These are phyloP conservation scores for Aureobasidium lini DNA, from an alignment of 2,329 filamentous ascomycete species.

Conservation along the genomic window DNA sequence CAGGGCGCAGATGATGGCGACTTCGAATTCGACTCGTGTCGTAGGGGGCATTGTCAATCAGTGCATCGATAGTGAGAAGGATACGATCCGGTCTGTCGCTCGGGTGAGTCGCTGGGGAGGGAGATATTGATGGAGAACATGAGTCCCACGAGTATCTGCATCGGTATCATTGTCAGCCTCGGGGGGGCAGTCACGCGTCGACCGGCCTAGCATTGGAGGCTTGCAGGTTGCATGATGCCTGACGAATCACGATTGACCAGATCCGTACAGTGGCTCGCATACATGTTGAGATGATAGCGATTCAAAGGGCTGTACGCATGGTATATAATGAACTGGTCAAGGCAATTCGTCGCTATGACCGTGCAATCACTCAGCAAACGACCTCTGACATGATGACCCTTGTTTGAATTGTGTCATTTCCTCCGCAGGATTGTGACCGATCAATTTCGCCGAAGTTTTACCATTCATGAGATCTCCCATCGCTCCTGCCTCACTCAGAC, in stretches of 20 bases:
- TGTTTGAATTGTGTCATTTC: neutral
- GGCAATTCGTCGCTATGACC: neutral
- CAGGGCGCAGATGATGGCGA: constrained; percentile 20
- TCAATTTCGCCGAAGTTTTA: neutral
- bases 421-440: neutral
- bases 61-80: neutral
- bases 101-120: too few species aligned
- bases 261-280: neutral
- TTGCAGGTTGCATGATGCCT: neutral
- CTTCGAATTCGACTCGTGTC: constrained; percentile 14
- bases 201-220: neutral
- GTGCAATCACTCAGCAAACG: neutral
- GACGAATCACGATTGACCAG: neutral
- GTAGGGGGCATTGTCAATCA: neutral
- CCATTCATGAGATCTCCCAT: neutral
- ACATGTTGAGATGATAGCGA: neutral
- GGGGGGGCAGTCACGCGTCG: neutral
- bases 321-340: neutral
- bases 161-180: neutral
- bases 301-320: too few species aligned
- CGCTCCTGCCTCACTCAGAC: neutral
- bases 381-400: neutral
- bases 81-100: too few species aligned
- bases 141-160: neutral
- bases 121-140: too few species aligned